These are phyloP conservation scores for Bipolaris sorokiniana DNA, from an alignment of 2,329 filamentous ascomycete genomes.

Conservation along the genomic window DNA sequence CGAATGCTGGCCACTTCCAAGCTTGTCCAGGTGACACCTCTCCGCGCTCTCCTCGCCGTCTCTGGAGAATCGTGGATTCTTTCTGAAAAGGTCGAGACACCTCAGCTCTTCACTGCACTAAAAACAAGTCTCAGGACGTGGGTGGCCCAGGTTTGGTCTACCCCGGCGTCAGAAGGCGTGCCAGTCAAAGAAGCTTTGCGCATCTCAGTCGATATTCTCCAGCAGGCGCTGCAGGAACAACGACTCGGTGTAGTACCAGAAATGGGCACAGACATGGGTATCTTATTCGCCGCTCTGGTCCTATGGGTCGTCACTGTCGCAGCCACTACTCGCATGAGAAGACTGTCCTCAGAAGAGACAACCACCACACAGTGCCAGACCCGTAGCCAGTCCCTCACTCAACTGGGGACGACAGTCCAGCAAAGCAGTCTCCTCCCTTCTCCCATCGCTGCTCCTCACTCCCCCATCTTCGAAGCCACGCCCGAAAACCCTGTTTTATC, in stretches of 20 bases:
- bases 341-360: conserved; percentile 9
- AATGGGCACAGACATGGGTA: conserved; percentile 42
- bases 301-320: conserved; percentile 45
- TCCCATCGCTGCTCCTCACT: conserved; percentile 17
- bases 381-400: conserved; percentile 23
- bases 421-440: not conserved
- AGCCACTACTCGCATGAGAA: conserved; percentile 27
- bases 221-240: conserved; percentile 31
- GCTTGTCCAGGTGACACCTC: conserved; percentile 48
- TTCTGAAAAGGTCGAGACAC: conserved; percentile 49
- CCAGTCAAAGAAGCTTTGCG: conserved; percentile 36
- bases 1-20: conserved; percentile 46
- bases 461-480: conserved; percentile 21
- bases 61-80: conserved; percentile 55
- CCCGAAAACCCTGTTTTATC: conserved; percentile 19
- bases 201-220: conserved; percentile 34
- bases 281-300: conserved; percentile 46
- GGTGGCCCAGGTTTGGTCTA: conserved; percentile 41
- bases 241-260: conserved; percentile 24
- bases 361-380: conserved; percentile 11
- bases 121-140: conserved; percentile 47
- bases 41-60: conserved; percentile 52
- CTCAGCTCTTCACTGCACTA: conserved; percentile 39
- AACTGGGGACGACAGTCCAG: conserved; percentile 3
- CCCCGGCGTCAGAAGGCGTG: conserved; percentile 11